phyloP scores from a whole-genome alignment of 2,329 filamentous ascomycete species.

The Coniella vitis region DNA sequence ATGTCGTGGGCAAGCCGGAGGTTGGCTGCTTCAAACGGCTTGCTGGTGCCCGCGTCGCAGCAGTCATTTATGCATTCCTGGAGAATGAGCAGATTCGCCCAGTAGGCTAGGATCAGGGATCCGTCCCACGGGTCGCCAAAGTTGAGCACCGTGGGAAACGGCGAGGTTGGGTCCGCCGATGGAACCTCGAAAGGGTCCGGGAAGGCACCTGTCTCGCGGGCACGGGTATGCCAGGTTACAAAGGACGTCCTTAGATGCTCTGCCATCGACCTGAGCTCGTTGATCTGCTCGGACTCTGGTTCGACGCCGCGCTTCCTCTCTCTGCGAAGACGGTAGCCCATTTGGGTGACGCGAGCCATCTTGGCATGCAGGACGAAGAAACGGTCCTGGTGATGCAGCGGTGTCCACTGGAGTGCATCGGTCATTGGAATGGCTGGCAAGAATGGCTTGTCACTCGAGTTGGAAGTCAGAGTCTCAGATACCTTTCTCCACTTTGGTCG shows the following conservation, averaged over 20 bases:
- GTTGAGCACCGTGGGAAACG: slow-evolving; percentile 27
- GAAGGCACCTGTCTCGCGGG: slow-evolving; percentile 17
- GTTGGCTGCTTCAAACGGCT: slow-evolving; percentile 22
- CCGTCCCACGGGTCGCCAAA: slow-evolving; percentile 29
- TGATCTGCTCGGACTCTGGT: slow-evolving; percentile 23
- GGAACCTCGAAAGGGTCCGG: slow-evolving; percentile 24
- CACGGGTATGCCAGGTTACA: slow-evolving; percentile 26
- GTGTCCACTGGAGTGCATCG: background rate
- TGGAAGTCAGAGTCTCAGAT: slow-evolving; percentile 25
- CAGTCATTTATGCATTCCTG: slow-evolving; percentile 31
- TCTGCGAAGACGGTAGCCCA: slow-evolving; percentile 27
- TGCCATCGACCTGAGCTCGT: slow-evolving; percentile 24
- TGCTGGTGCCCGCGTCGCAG: slow-evolving; percentile 17
- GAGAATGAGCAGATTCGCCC: slow-evolving; percentile 33
- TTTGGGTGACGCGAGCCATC: slow-evolving; percentile 27
- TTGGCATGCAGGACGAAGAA: slow-evolving; percentile 29
- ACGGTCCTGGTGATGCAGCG: slow-evolving; percentile 21
- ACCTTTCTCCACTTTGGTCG: slow-evolving; percentile 30
- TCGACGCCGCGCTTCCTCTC: slow-evolving; percentile 23
- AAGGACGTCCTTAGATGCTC: slow-evolving; percentile 25
- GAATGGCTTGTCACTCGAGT: slow-evolving; percentile 19
- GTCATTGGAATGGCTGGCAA: background rate
- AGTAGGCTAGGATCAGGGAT: slow-evolving; percentile 29
- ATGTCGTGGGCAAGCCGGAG: slow-evolving; percentile 26
- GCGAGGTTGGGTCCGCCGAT: slow-evolving; percentile 25